Base-by-base conservation (phyloP, 257 asterid species). In the Linaria vulgaris region DNA sequence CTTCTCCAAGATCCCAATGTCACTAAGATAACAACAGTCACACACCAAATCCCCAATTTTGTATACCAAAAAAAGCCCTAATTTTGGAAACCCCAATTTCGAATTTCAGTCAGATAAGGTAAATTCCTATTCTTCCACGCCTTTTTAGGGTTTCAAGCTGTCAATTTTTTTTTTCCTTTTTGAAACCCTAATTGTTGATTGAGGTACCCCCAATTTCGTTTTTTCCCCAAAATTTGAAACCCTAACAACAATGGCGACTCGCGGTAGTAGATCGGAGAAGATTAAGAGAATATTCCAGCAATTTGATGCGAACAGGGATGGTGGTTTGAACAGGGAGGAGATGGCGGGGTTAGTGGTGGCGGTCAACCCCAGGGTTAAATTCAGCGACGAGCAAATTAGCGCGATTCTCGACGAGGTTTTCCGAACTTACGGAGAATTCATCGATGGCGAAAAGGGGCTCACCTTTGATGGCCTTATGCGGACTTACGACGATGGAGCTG, bases 401-500 rank as follows among this genome's bases (percentile, higher is more conserved):
- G 95, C 97, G 5, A 94, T 94, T 19, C 90, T 94, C 62, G 97
- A 90, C 59, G 96, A 90, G 72, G 94, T 94, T 19, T 94, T 94
- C 81, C 88, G 90, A 4, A 87, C 96, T 9, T 94, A 94, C 65
- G 83, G 88, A 3, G 96, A 87, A 20, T 94, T 90, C 74, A 88
- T 90, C 59, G 88, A 94, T 62, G 82, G 85, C 13, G 95, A 85
- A 14, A 87, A 77, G 74, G 99, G 97, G 10, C 90, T 94, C 56
- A 83, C 95, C 4, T 85, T 78, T 11, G 97, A 85, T 47, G 99
- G 99, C 71, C 88, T 90, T 6, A 80, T 94, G 16, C 95, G 99
- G 1, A 94, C 97, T 8, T 94, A 94, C 31, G 99, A 94, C 72
- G 99, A 94, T 58, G 97, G 96, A 4, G 99, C 99, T 4, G 99